phyloP scores from a whole-genome alignment of 1,284 basidiomycete species.

The Irpex sp. region DNA sequence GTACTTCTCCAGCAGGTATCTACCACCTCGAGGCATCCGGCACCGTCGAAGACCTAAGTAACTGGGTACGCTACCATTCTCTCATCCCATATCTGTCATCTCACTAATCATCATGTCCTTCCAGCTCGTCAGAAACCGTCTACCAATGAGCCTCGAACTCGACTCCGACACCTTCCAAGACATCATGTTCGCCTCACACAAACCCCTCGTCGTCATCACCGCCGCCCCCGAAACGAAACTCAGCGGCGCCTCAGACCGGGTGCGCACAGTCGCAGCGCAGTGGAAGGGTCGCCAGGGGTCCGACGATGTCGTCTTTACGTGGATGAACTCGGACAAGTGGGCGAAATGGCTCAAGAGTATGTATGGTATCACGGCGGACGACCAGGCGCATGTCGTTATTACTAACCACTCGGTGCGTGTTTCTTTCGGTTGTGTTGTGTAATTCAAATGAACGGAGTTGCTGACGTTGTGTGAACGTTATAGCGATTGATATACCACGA shows the following conservation, averaged over 20 bases:
- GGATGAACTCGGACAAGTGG: constrained; percentile 84
- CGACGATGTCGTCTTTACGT: constrained; percentile 76
- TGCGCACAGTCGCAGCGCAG: constrained; percentile 55
- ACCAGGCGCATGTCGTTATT: constrained; percentile 60
- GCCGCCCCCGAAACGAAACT: constrained; percentile 39
- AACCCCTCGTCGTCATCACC: constrained; percentile 76
- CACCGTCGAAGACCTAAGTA: constrained; percentile 14
- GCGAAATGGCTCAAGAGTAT: constrained; percentile 83
- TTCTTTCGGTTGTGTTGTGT: background rate
- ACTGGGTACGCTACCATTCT: constrained; percentile 20
- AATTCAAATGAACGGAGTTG: background rate
- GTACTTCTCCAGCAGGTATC: constrained; percentile 30
- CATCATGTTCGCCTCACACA: constrained; percentile 75
- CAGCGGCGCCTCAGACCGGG: constrained; percentile 39
- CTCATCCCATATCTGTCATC: background rate
- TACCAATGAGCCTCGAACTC: constrained; percentile 71
- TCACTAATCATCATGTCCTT: background rate
- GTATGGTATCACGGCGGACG: constrained; percentile 57
- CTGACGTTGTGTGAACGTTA: constrained; percentile 6
- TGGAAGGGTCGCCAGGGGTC: constrained; percentile 53
- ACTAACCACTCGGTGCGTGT: constrained; percentile 73
- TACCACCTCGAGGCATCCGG: constrained; percentile 18
- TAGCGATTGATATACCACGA: constrained; percentile 72
- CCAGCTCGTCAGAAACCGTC: constrained; percentile 46
- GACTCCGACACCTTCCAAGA: constrained; percentile 72